Percentiles rank a stretch among this genome's conserved stretches.
Evolutionary conservation across 2,329 filamentous ascomycete species (phyloP).

Genomic region (Stagonosporopsis cucurbitacearum): DNA sequence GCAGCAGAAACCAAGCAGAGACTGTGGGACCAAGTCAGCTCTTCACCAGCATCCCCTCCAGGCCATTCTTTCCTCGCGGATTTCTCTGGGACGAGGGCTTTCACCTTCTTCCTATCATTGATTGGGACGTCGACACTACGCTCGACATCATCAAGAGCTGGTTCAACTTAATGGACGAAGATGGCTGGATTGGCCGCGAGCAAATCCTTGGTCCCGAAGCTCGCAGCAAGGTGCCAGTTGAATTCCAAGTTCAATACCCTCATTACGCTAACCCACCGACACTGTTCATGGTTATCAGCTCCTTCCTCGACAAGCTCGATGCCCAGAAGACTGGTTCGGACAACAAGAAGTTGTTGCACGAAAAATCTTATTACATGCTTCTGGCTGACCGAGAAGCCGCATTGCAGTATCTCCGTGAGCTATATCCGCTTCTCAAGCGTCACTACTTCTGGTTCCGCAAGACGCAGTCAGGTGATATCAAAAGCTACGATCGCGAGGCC

Average conservation of each 20-base stretch:
- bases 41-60: slow-evolving; percentile 88
- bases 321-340: slow-evolving; percentile 46
- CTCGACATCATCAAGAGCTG: slow-evolving; percentile 90
- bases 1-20: slow-evolving; percentile 70
- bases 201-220: slow-evolving; percentile 93
- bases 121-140: slow-evolving; percentile 89
- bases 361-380: slow-evolving; percentile 64
- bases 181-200: slow-evolving; percentile 96
- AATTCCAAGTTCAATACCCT: slow-evolving; percentile 95
- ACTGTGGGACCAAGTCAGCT: slow-evolving; percentile 85
- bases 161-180: slow-evolving; percentile 94
- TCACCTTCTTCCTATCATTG: slow-evolving; percentile 86
- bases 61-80: slow-evolving; percentile 94
- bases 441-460: slow-evolving; percentile 96
- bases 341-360: slow-evolving; percentile 44
- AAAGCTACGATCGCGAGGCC: slow-evolving; percentile 86
- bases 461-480: slow-evolving; percentile 89
- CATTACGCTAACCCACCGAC: slow-evolving; percentile 98
- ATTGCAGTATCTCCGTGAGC: slow-evolving; percentile 71
- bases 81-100: slow-evolving; percentile 99
- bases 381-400: slow-evolving; percentile 72
- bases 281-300: slow-evolving; percentile 85
- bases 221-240: slow-evolving; percentile 87
- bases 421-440: slow-evolving; percentile 86
- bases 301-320: slow-evolving; percentile 79